These are phyloP conservation scores for Cercospora sp. DNA, from an alignment of 2,329 filamentous ascomycete species.

Conservation along the genomic window DNA sequence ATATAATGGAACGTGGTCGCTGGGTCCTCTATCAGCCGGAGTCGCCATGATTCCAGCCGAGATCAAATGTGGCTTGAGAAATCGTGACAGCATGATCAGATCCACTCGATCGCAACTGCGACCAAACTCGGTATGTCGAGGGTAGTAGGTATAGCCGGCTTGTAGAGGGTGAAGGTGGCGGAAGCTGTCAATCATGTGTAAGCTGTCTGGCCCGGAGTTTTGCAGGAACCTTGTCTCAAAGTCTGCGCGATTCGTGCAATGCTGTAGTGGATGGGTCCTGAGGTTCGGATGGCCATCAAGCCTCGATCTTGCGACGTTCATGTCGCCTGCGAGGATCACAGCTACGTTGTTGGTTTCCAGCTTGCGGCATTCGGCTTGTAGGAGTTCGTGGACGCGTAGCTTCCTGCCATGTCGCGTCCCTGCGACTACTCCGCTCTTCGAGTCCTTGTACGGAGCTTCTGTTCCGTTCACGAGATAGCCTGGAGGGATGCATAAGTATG, in stretches of 20 bases:
- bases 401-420: constrained; percentile 57
- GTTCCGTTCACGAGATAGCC: constrained; percentile 53
- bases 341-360: constrained; percentile 46
- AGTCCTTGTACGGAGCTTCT: constrained; percentile 47
- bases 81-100: constrained; percentile 49
- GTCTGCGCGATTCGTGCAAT: constrained; percentile 53
- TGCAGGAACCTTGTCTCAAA: constrained; percentile 54
- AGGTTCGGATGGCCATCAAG: constrained; percentile 53
- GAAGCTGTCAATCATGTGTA: constrained; percentile 51
- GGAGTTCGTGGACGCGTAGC: constrained; percentile 48
- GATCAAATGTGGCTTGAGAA: constrained; percentile 41
- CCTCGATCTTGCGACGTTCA: constrained; percentile 51
- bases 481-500: neutral
- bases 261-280: constrained; percentile 47
- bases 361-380: constrained; percentile 48
- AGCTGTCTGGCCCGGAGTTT: constrained; percentile 22
- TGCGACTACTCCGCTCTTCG: constrained; percentile 43
- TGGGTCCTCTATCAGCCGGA: constrained; percentile 50
- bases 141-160: constrained; percentile 54
- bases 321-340: constrained; percentile 54
- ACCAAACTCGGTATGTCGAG: constrained; percentile 47
- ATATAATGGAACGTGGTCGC: constrained; percentile 57
- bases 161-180: constrained; percentile 46
- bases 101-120: constrained; percentile 57
- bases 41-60: constrained; percentile 46